Evolutionary conservation across 2,329 filamentous ascomycete genomes (phyloP).

Genomic region (Colletotrichum acutatum): DNA sequence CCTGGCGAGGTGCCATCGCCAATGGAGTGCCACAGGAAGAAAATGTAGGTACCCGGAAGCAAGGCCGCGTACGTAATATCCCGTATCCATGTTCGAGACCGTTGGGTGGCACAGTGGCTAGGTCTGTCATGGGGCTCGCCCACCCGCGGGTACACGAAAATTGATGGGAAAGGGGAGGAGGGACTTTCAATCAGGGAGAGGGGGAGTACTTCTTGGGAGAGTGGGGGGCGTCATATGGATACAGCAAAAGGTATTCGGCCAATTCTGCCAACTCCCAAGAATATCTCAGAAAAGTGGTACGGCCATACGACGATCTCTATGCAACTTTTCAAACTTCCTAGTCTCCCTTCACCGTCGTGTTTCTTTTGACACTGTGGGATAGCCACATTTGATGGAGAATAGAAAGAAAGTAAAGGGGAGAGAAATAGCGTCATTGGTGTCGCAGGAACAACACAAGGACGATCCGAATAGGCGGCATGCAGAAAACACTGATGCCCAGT

Average conservation of each 20-base stretch:
- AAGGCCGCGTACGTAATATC: constrained; percentile 27
- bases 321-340: neutral
- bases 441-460: neutral
- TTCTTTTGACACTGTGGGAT: neutral
- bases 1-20: neutral
- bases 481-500: neutral
- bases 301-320: neutral
- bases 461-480: constrained; percentile 27
- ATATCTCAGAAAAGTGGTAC: neutral
- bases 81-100: constrained; percentile 23
- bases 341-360: neutral
- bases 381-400: neutral
- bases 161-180: constrained; percentile 13
- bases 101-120: neutral
- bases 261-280: neutral
- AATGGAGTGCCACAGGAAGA: no score
- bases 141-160: neutral
- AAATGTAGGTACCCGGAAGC: constrained; percentile 5
- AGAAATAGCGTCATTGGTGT: neutral
- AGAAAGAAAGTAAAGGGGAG: neutral
- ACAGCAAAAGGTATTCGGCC: neutral
- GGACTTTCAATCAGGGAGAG: neutral
- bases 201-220: neutral
- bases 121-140: neutral
- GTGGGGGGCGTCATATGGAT: neutral